phyloP scores from a whole-genome alignment of 2,329 filamentous ascomycete species.

The Balansia obtecta region DNA sequence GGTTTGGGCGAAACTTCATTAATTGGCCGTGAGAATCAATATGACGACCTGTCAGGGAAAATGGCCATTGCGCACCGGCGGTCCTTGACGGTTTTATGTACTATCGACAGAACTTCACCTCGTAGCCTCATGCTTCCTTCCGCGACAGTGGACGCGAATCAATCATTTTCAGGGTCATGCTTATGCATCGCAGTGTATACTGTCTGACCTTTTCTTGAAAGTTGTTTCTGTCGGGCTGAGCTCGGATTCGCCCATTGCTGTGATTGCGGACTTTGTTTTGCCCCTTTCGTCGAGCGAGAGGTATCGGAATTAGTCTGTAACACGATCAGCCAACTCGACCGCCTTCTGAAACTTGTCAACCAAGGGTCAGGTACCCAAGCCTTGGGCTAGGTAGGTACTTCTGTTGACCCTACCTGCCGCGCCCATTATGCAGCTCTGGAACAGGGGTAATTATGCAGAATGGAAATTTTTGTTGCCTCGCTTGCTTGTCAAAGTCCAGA shows the following conservation, averaged over 20 bases:
- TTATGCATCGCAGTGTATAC: background rate
- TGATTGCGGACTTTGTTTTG: background rate
- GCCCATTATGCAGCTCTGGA: background rate
- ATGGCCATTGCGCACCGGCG: background rate
- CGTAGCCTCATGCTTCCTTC: background rate
- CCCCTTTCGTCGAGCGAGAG: background rate
- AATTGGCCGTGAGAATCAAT: background rate
- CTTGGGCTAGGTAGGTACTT: background rate
- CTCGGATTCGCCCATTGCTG: background rate
- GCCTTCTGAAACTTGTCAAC: constrained; percentile 2
- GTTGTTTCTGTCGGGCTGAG: background rate
- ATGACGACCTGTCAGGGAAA: background rate
- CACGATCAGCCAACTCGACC: background rate
- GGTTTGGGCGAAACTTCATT: no score
- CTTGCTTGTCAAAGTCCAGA: background rate
- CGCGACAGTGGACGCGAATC: background rate
- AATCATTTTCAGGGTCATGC: background rate
- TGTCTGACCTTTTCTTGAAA: background rate
- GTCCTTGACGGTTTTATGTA: background rate
- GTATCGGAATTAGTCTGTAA: constrained; percentile 1
- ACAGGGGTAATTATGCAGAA: background rate
- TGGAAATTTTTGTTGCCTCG: background rate
- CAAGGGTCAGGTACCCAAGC: background rate
- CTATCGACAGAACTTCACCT: background rate
- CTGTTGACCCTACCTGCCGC: background rate